Conservation (phyloP, 352 stramenopile genomes). For the Phytophthora idaei region DNA sequence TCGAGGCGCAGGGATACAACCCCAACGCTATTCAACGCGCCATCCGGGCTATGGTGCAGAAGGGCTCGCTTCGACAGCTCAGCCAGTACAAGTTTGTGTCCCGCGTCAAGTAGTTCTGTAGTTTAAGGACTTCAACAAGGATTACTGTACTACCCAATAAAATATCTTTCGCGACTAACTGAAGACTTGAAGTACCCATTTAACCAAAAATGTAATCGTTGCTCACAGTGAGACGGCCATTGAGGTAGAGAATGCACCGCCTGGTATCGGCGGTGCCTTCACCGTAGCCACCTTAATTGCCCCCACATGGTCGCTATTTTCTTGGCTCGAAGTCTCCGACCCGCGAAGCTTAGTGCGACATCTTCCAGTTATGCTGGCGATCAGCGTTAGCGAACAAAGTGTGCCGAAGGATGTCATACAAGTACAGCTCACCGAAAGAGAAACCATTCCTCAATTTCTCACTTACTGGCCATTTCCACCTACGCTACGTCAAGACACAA, state of each 20-base stretch:
- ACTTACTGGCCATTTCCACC: background rate
- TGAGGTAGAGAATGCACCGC: background rate
- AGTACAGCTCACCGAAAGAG: background rate
- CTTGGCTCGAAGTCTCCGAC: background rate
- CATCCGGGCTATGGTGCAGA: conserved; percentile 88
- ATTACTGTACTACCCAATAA: conserved; percentile 1
- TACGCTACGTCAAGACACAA: background rate
- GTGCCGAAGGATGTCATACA: background rate
- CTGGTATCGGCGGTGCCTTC: background rate
- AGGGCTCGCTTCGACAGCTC: conserved; percentile 75
- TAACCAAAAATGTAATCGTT: background rate
- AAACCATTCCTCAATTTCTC: background rate
- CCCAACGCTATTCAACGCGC: conserved; percentile 87
- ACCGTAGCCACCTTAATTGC: background rate
- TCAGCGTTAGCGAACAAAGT: background rate
- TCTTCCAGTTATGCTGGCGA: background rate
- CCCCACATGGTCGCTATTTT: background rate
- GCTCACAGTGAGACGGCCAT: background rate
- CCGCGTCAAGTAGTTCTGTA: conserved; percentile 59
- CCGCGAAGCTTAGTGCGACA: background rate
- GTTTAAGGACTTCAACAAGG: background rate
- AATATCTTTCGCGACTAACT: conserved; percentile 20
- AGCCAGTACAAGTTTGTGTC: conserved; percentile 90
- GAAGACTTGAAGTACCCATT: background rate
- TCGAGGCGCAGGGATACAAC: conserved; percentile 84